phyloP scores from a whole-genome alignment of 2,329 filamentous ascomycete species.

The Cladophialophora yegresii region DNA sequence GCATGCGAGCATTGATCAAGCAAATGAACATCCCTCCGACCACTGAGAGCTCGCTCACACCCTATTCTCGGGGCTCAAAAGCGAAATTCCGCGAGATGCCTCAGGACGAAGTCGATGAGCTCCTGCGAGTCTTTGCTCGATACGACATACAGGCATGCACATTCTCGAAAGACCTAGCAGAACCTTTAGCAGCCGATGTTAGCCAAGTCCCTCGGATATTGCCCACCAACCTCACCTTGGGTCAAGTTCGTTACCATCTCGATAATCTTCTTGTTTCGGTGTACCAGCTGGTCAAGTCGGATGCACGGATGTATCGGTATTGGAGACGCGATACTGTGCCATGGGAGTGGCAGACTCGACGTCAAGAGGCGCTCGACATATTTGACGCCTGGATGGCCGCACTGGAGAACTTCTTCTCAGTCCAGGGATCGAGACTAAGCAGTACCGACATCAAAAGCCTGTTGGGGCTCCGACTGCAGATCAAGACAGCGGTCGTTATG shows the following conservation, averaged over 20 bases:
- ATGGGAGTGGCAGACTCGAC: conserved; percentile 29
- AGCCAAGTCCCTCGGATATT: conserved; percentile 29
- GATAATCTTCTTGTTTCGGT: conserved; percentile 37
- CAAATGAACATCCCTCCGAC: conserved; percentile 38
- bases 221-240: conserved; percentile 32
- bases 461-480: conserved; percentile 36
- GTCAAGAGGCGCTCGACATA: conserved; percentile 30
- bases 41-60: conserved; percentile 31
- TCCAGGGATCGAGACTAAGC: conserved; percentile 15
- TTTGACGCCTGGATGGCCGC: conserved; percentile 36
- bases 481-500: conserved; percentile 37
- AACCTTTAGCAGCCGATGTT: conserved; percentile 27
- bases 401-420: conserved; percentile 34
- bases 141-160: conserved; percentile 39
- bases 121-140: conserved; percentile 37
- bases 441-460: conserved; percentile 34
- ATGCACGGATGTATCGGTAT: conserved; percentile 37
- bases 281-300: conserved; percentile 37
- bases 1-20: conserved; percentile 36
- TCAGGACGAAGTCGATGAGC: conserved; percentile 36
- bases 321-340: conserved; percentile 33
- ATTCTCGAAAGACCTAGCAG: conserved; percentile 35
- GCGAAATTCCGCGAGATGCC: conserved; percentile 34
- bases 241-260: conserved; percentile 36
- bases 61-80: conserved; percentile 20